Conservation (phyloP, 1,139 yeast genomes). For the Yamadazyma songkhlaensis region DNA sequence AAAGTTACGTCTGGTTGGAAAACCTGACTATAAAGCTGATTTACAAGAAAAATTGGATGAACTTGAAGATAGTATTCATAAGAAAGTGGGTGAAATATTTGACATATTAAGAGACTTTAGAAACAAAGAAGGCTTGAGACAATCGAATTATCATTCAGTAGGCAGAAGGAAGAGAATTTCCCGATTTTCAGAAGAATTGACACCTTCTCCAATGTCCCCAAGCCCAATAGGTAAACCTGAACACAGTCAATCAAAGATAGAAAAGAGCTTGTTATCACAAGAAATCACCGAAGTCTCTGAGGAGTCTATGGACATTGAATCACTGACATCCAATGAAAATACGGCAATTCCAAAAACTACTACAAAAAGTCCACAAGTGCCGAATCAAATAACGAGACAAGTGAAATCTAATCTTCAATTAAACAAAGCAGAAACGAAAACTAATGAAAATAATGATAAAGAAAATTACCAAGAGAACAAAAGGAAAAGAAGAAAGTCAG, state of each 20-base stretch:
- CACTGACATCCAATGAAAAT: too few species aligned
- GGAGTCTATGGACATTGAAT: not conserved
- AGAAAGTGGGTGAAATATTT: constrained; percentile 12
- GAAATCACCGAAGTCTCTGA: not conserved
- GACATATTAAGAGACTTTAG: constrained; percentile 10
- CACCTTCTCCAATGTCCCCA: too few species aligned
- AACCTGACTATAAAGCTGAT: constrained; percentile 3
- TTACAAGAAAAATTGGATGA: constrained; percentile 10
- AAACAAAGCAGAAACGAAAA: not conserved
- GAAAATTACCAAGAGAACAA: not conserved
- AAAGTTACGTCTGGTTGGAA: constrained; percentile 20
- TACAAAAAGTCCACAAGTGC: not conserved
- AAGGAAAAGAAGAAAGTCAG: not conserved
- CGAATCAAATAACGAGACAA: not conserved
- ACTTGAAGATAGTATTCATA: constrained; percentile 10
- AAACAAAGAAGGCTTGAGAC: constrained; percentile 5
- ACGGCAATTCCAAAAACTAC: not conserved
- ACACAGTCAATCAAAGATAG: not conserved
- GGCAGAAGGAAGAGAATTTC: not conserved
- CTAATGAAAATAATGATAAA: not conserved
- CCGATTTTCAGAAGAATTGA: too few species aligned
- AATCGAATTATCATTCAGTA: not conserved
- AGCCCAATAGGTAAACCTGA: too few species aligned
- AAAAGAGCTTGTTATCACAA: not conserved
- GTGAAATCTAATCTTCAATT: not conserved